Evolutionary conservation across 164 flowering plant species (phyloP).

Genomic region (Dillenia turbinata): DNA sequence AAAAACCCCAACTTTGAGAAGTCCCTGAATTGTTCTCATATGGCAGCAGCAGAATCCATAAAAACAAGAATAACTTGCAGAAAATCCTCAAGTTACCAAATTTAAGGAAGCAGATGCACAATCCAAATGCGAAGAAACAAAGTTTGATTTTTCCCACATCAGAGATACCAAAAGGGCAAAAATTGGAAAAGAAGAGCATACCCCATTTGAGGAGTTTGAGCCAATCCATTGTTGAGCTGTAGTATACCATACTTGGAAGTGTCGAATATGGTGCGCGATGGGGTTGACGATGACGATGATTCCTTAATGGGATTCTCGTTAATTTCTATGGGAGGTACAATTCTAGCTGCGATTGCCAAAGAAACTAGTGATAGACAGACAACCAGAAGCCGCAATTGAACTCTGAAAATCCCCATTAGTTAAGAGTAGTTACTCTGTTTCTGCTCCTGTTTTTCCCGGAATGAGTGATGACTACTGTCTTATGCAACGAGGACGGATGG

Average conservation of each 20-base stretch:
- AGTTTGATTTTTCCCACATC: neutral
- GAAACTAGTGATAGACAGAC: conserved; percentile 15
- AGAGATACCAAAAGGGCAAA: neutral
- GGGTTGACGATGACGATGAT: neutral
- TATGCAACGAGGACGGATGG: no score
- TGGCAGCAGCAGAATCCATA: no score
- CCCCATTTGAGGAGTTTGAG: conserved; percentile 93
- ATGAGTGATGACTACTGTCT: no score
- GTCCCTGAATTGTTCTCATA: no score
- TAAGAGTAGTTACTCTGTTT: no score
- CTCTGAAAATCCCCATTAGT: no score
- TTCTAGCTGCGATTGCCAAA: conserved; percentile 19
- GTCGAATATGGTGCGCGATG: conserved; percentile 31
- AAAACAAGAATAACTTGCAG: no score
- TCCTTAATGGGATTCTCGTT: conserved; percentile 16
- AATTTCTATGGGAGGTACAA: conserved; percentile 14
- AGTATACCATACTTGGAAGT: conserved; percentile 63
- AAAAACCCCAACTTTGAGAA: no score
- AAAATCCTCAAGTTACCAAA: no score
- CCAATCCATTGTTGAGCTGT: conserved; percentile 76
- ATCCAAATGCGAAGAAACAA: no score
- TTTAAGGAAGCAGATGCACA: no score
- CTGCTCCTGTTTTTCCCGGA: no score
- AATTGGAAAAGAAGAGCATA: conserved; percentile 11
- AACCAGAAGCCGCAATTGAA: conserved; percentile 2